Base-by-base conservation (phyloP, 495 filamentous ascomycete genomes). In the Tuber microsphaerosporum region DNA sequence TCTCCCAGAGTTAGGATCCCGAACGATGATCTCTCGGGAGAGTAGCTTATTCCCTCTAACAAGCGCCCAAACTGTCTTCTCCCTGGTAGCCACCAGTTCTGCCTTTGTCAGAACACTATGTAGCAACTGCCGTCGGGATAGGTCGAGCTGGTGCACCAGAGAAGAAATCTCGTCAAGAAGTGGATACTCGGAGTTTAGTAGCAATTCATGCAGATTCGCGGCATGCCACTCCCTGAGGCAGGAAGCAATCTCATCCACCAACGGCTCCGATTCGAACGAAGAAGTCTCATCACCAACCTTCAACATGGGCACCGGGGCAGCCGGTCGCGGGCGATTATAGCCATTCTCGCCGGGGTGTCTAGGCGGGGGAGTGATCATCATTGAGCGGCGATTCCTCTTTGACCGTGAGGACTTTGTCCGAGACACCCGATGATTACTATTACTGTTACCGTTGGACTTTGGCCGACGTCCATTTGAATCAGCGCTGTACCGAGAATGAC, bases 161-260 rank as follows among this genome's bases (percentile, higher is more conserved):
- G 87, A 87, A 26, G 92, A 92, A 83, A 97, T 89, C 73, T 92
- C 90, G 76, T 96, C 93, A 48, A 98, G 87, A 71, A 90, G 86
- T 51, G 87, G 85, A 85, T 99, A 98, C 80, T 93, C 89, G 69
- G 92, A 88, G 61, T 88, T 88, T 19, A 99, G 88, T 2, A 98
- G 86, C n/a, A 97, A 85, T 84, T 97, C 94, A 84, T 98, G 96
- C 68, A 99, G 88, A 81, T 97, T 97, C 20, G 93, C 97, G 26
- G 94, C 95, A 84, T 99, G 94, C 95, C 95, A 99, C 86, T 99
- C 95, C 41, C 94, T 89, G 44, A 99, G 85, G 83, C 94, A 98
- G 10, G 93, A 97, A 26, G 94, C 94, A 82, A 98, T 97, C 82
- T 99, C 95, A 83, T 98, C 96, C 17, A 99, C 94, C 74, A 99